These are phyloP conservation scores for Solanum bulbocastanum DNA, from an alignment of 257 asterid species.

Conservation along the genomic window DNA sequence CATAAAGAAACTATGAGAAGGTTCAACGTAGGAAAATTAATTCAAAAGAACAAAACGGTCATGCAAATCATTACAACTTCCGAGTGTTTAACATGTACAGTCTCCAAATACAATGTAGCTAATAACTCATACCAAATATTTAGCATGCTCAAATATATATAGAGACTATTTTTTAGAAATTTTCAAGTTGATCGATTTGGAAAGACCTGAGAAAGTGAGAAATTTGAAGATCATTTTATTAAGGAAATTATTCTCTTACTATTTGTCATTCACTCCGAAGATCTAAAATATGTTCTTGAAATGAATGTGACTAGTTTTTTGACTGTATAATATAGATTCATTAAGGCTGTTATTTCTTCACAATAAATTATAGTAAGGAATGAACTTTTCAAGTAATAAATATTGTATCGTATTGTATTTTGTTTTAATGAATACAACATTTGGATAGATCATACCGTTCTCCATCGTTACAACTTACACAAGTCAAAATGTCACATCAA, in stretches of 20 bases:
- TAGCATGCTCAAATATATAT: background rate
- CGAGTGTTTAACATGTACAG: background rate
- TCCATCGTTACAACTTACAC: background rate
- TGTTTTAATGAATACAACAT: background rate
- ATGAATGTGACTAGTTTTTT: background rate
- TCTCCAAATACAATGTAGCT: background rate
- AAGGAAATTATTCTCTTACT: background rate
- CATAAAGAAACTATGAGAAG: background rate
- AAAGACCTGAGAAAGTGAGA: background rate
- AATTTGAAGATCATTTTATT: background rate
- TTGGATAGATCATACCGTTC: no score
- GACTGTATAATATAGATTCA: background rate
- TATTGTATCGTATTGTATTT: background rate
- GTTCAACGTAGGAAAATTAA: background rate
- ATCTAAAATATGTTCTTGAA: background rate
- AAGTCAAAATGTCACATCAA: background rate
- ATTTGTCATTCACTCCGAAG: background rate
- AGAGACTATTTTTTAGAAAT: background rate
- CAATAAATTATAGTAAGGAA: background rate
- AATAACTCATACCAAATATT: background rate
- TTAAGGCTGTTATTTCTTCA: background rate
- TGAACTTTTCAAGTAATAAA: background rate
- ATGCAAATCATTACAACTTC: background rate
- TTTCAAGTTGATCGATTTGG: background rate
- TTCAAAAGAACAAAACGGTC: background rate